phyloP scores from a whole-genome alignment of 331 rosid species.

The Saraca asoca region DNA sequence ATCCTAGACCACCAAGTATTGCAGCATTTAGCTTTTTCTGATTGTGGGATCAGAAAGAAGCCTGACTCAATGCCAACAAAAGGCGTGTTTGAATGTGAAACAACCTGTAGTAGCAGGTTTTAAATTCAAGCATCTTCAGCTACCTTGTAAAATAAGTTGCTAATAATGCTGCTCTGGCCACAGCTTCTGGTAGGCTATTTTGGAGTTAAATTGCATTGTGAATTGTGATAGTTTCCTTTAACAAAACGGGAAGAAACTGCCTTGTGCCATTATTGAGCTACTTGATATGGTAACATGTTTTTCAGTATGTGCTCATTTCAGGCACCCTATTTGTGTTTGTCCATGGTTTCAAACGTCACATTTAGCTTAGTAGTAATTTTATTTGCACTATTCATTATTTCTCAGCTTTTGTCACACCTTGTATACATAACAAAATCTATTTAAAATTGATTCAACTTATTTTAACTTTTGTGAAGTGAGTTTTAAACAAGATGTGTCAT shows the following conservation, averaged over 20 bases:
- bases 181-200: background rate
- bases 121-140: constrained; percentile 20
- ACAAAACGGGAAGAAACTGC: constrained; percentile 8
- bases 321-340: background rate
- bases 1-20: background rate
- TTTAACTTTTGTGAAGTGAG: too few relatives aligned
- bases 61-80: background rate
- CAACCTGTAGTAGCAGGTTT: background rate
- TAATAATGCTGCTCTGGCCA: constrained; percentile 3
- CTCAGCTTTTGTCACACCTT: too few relatives aligned
- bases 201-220: background rate
- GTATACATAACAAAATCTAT: too few relatives aligned
- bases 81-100: background rate
- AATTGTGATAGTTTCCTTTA: constrained; percentile 9
- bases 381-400: too few relatives aligned
- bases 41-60: background rate
- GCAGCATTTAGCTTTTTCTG: constrained; percentile 9
- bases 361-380: too few relatives aligned
- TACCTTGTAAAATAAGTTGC: constrained; percentile 9
- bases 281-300: background rate
- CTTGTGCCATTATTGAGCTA: background rate
- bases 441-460: too few relatives aligned
- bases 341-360: constrained; percentile 7
- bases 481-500: too few relatives aligned
- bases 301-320: background rate